These are phyloP conservation scores for Ampelomyces quisqualis DNA, from an alignment of 2,329 filamentous ascomycete genomes.

Conservation along the genomic window DNA sequence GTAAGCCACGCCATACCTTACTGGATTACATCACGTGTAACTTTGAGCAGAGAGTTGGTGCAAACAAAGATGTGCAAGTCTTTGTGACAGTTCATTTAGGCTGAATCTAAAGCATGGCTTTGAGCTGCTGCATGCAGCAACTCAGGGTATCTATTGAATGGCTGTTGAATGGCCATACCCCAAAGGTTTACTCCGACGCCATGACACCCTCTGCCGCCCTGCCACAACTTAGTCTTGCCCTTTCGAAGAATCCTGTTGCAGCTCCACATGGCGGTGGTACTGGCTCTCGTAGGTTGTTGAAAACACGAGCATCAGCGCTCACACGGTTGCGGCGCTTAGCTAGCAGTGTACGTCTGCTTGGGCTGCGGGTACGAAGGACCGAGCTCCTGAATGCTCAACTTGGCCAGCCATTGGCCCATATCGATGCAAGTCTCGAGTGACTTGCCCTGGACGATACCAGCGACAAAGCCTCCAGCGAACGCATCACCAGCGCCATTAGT, in stretches of 20 bases:
- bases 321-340: constrained; percentile 30
- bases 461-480: constrained; percentile 91
- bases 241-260: constrained; percentile 3
- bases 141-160: constrained; percentile 11
- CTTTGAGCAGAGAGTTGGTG: too few species aligned
- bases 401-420: constrained; percentile 95
- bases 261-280: constrained; percentile 3
- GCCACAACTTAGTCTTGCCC: neutral
- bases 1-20: too few species aligned
- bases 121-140: neutral
- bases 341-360: constrained; percentile 44
- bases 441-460: constrained; percentile 84
- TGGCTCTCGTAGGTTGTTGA: constrained; percentile 44
- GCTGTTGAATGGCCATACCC: constrained; percentile 18
- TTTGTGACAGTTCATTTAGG: neutral
- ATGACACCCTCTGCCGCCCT: constrained; percentile 5
- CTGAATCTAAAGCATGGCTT: neutral
- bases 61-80: neutral
- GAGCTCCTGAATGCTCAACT: constrained; percentile 89
- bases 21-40: too few species aligned
- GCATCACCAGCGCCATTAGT: constrained; percentile 97
- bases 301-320: constrained; percentile 44
- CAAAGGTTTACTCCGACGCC: constrained; percentile 2
- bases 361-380: constrained; percentile 73
- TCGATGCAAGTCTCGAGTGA: constrained; percentile 75